Evolutionary conservation across 2,329 filamentous ascomycete species (phyloP), one percentile per base, ranked within the genome.

Genomic region (Thielaviopsis musarum): DNA sequence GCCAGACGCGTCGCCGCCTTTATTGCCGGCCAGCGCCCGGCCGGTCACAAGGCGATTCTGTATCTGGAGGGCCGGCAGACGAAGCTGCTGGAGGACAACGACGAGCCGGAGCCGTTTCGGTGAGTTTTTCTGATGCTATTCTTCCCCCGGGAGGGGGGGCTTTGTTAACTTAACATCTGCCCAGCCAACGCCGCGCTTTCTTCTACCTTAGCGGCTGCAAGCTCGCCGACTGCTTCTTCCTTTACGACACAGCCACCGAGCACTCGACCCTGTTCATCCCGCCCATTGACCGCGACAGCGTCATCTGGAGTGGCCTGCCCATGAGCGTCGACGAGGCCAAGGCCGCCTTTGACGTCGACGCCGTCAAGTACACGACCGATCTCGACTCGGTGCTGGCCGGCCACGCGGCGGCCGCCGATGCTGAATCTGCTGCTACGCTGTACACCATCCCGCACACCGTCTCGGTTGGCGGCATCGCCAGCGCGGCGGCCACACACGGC

Each of bases 261-360:
- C 82, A 83, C 65, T 80, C 91, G 49, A 94, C 85, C 2, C 82
- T 98, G 55, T 98, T 91, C 74, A 91, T 98, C 66, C 91, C 93
- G 1, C 87, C 90, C 17, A 80, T 91, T 66, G 84, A 95, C 65
- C 81, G 88, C n/a, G 87, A 93, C 52, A 84, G 83, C 59, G 90
- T 97, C 61, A 88, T 97, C 68, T 98, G 91, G 91, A 87, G 86
- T 28, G 93, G 93, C 13, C 78, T 97, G 17, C 93, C 91, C 0
- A 75, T 94, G 62, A 87, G 83, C 41, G 73, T 79, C 38, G 78
- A 86, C 51, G 86, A 96, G 67, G 91, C 91, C 6, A 73, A 86
- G 62, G 72, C 80, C 54, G 78, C 80, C 64, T 97, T 88, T 73
- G 88, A 95, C 64, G 81, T 94, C 63, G 91, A 97, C 69, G 75